Base-by-base conservation (phyloP, 2,329 filamentous ascomycete genomes). In the Penicillium concentricum region DNA sequence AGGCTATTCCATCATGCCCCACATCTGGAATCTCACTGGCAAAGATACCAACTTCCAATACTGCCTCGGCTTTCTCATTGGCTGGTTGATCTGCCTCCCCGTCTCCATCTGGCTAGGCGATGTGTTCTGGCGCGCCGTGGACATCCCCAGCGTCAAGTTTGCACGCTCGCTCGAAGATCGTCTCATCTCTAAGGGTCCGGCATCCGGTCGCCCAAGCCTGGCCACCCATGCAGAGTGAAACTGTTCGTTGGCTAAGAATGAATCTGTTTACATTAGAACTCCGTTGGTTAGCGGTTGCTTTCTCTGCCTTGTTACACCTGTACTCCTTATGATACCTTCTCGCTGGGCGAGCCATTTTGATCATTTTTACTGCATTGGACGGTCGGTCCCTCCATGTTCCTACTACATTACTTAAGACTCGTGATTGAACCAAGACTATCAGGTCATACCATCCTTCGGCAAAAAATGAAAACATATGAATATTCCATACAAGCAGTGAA, bases 91-190 rank as follows among this genome's bases (percentile, higher is more conserved):
- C 38, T 76, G 75, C 54, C 61, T 78, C 4, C 66, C 71, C 7
- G 53, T 77, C 28, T 69, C 81, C 0, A 73, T 86, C 6, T 86
- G 83, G 78, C 74, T 78, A 5, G 81, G 81, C 1, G 84, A 87
- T 68, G 55, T 87, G 4, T 86, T 86, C 64, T 86, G 83, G 82
- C 76, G 83, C 28, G 71, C 71, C 1, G 76, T 87, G 6, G 85
- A 87, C 68, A 69, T 74, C 4, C 79, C 78, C 1, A 76, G 79
- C 66, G 74, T 83, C 8, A 76, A 74, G 48, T 77, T 84, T 61
- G 78, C 81, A 3, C 73, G 77, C 42, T 81, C 79, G 75, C 57
- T 83, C 26, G 82, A 82, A 65, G 67, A 66, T 41, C 66, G 65
- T 37, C 56, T 73, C 28, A 60, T 69, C 30, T 62, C 66, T 2